A percentile compares a stretch with the other conserved stretches of the same genome.
phyloP scores from a whole-genome alignment of 148 eudicot genomes.

The Diospyros kaki region DNA sequence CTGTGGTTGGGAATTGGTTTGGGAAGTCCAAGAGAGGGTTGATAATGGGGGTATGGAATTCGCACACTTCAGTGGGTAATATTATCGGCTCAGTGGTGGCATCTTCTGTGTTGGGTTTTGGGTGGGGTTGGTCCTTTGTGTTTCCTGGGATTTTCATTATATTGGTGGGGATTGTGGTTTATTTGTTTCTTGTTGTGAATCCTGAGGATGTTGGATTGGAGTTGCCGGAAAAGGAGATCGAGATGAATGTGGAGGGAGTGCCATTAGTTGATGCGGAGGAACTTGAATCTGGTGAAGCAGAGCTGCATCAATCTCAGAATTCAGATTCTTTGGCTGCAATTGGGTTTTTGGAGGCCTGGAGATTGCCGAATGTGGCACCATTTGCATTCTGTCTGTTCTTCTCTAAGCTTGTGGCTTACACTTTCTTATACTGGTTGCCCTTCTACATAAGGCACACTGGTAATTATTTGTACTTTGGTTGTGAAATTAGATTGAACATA shows the following conservation, averaged over 20 bases:
- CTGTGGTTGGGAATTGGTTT: constrained; percentile 89
- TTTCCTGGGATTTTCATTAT: constrained; percentile 69
- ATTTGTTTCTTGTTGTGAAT: constrained; percentile 64
- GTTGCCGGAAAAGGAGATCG: constrained; percentile 41
- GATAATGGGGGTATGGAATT: constrained; percentile 93
- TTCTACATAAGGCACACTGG: constrained; percentile 93
- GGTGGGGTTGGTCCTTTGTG: constrained; percentile 98
- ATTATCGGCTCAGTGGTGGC: constrained; percentile 84
- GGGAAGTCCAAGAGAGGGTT: constrained; percentile 79
- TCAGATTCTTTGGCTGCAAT: constrained; percentile 48
- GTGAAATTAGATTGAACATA: not conserved
- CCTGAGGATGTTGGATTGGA: constrained; percentile 59
- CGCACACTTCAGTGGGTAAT: constrained; percentile 87
- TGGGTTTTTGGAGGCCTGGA: constrained; percentile 91
- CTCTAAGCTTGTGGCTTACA: constrained; percentile 97
- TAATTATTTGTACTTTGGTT: constrained; percentile 18
- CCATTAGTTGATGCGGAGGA: constrained; percentile 39
- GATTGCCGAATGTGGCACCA: constrained; percentile 76
- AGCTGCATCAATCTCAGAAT: constrained; percentile 30
- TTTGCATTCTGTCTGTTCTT: constrained; percentile 86
- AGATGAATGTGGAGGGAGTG: constrained; percentile 43
- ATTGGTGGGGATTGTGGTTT: constrained; percentile 44
- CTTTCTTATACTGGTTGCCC: constrained; percentile 95
- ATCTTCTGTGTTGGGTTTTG: constrained; percentile 61
- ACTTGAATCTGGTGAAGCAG: constrained; percentile 35